A percentile compares a stretch with the other conserved stretches of the same genome.
Evolutionary conservation across 2,329 filamentous ascomycete genomes (phyloP).

Genomic region (Raffaelea deltoideospora): DNA sequence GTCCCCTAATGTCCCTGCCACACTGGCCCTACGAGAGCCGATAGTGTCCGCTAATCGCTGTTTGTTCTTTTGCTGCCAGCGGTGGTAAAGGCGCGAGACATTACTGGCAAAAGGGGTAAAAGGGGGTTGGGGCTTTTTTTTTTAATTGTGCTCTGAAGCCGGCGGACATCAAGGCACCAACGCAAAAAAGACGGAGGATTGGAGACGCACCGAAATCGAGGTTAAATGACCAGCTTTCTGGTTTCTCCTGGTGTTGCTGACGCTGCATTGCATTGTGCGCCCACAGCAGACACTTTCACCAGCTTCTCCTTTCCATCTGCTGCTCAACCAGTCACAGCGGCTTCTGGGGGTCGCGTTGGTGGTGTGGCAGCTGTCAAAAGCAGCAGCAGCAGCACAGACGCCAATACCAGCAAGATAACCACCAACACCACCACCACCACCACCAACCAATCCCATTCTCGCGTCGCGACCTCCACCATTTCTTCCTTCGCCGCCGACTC

Average conservation of each 20-base stretch:
- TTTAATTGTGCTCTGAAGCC: no score
- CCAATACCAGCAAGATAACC: neutral
- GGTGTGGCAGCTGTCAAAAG: neutral
- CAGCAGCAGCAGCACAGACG: neutral
- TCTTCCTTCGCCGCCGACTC: no score
- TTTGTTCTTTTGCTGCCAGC: no score
- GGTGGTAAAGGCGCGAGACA: no score
- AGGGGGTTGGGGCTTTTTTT: no score
- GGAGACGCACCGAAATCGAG: neutral
- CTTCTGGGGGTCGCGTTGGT: neutral
- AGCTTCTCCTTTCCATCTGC: slow-evolving; percentile 1
- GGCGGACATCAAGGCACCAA: neutral
- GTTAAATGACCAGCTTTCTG: slow-evolving; percentile 6
- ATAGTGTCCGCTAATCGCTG: no score
- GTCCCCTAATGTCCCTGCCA: no score
- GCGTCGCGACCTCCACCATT: neutral
- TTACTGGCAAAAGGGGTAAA: no score
- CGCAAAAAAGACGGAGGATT: no score
- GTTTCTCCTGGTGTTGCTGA: slow-evolving; percentile 1
- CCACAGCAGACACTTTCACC: slow-evolving; percentile 1
- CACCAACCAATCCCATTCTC: slow-evolving; percentile 1
- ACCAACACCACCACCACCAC: neutral
- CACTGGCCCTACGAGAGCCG: no score
- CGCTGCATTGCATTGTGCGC: neutral
- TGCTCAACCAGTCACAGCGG: no score